phyloP scores from a whole-genome alignment of 495 filamentous ascomycete species.

The Aspergillus funiculosus region DNA sequence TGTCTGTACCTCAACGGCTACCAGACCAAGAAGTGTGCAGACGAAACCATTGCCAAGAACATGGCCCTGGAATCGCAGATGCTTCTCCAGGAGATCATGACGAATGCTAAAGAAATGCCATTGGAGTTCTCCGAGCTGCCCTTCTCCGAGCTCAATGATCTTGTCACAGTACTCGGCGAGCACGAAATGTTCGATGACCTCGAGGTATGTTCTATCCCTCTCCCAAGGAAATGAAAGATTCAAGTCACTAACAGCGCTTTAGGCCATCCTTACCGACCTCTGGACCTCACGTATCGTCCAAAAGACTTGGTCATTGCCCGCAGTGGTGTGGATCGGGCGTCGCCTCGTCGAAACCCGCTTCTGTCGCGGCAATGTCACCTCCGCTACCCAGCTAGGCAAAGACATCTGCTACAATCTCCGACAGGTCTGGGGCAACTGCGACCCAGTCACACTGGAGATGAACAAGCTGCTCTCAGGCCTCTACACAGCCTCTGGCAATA shows the following conservation, averaged over 20 bases:
- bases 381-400: slow-evolving; percentile 51
- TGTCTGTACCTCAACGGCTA: slow-evolving; percentile 49
- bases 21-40: slow-evolving; percentile 34
- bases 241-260: background rate
- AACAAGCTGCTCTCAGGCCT: slow-evolving; percentile 50
- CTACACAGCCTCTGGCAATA: slow-evolving; percentile 44
- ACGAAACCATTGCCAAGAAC: slow-evolving; percentile 36
- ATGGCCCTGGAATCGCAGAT: slow-evolving; percentile 51
- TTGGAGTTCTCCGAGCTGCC: slow-evolving; percentile 49
- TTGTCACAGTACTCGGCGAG: slow-evolving; percentile 52
- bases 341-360: slow-evolving; percentile 54
- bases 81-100: slow-evolving; percentile 48
- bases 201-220: slow-evolving; percentile 37
- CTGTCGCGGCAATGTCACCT: slow-evolving; percentile 35
- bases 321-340: slow-evolving; percentile 52
- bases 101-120: slow-evolving; percentile 42
- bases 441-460: slow-evolving; percentile 51
- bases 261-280: slow-evolving; percentile 51
- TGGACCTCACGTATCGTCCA: slow-evolving; percentile 58
- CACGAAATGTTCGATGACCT: slow-evolving; percentile 56
- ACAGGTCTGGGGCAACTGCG: slow-evolving; percentile 50
- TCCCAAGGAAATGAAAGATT: background rate
- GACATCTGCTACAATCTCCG: slow-evolving; percentile 61
- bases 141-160: slow-evolving; percentile 48
- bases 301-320: slow-evolving; percentile 48